Evolutionary conservation across 2,329 filamentous ascomycete genomes (phyloP).

Genomic region (Davidsoniella neocaledoniae): DNA sequence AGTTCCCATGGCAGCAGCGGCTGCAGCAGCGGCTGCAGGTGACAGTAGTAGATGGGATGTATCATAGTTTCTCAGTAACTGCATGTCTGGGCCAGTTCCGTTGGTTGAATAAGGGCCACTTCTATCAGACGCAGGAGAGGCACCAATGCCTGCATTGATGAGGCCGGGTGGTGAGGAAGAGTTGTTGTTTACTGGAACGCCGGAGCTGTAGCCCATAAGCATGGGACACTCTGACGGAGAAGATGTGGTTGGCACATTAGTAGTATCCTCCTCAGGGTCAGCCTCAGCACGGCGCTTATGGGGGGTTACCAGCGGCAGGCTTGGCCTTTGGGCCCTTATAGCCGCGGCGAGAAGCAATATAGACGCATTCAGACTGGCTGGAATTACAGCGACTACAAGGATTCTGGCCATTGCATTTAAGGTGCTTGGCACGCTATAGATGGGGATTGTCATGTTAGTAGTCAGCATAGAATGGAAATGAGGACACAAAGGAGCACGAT

Average conservation of each 20-base stretch:
- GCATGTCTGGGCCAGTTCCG: conserved; percentile 17
- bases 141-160: conserved; percentile 5
- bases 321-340: conserved; percentile 49
- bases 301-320: conserved; percentile 24
- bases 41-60: conserved; percentile 13
- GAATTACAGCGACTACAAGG: conserved; percentile 52
- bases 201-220: conserved; percentile 24
- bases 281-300: conserved; percentile 17
- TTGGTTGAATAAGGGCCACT: not conserved
- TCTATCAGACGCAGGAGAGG: conserved; percentile 9
- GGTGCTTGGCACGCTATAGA: conserved; percentile 42
- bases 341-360: conserved; percentile 57
- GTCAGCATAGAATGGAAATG: not conserved
- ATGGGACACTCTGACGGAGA: conserved; percentile 26
- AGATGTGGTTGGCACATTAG: conserved; percentile 1
- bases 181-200: conserved; percentile 16
- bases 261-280: conserved; percentile 7
- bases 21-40: conserved; percentile 13
- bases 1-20: conserved; percentile 3
- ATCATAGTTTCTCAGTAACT: conserved; percentile 25
- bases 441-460: not conserved
- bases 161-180: not conserved
- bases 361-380: conserved; percentile 46
- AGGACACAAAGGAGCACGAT: too few species aligned
- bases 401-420: conserved; percentile 57